Base-by-base conservation (phyloP, 306 rosid genomes). In the Medicago truncatula region DNA sequence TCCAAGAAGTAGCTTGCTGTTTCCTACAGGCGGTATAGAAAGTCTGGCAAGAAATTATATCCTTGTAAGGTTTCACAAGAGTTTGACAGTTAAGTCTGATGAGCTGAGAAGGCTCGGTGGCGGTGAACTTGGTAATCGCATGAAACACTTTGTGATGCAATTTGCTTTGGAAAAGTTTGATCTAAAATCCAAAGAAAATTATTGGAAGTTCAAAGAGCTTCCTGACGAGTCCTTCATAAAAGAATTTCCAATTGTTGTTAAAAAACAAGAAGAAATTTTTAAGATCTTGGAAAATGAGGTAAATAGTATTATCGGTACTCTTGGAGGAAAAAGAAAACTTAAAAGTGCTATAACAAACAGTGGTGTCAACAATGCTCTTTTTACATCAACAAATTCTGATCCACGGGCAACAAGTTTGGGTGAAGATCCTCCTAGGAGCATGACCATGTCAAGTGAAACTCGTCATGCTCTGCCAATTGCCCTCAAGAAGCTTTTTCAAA, bases 361-460 rank as follows among this genome's bases (percentile, higher is more conserved):
- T 20, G 64, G 67, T 69, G 41, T 76, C 20, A 69, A 74, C 53
- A 77, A 43, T 52, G 78, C 64, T 64, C 85, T 53, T 49, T 79
- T 75, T 66, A 84, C 75, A 73, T 28, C 87, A 65, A 82, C 38
- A 66, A 83, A 64, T 80, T 59, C 86, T 68, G 85, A 79, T 58
- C 84, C 76, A 78, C 83, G 40, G 72, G 59, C 65, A 18, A 70
- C 78, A 14, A 80, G 82, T 76, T 49, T 80, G 40, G 72, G 83
- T 67, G 86, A 76, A 65, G 77, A 63, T 18, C 75, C 82, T 65
- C 62, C 70, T 36, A 84, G 79, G 72, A 85, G 58, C 60, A 90
- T 70, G 86, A 80, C 89, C 83, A 87, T 92, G 88, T 87, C 99
- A 74, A 89, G 83, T 84, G 97, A 90, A 76, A 87, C 92, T 64